Percentiles rank a stretch among this genome's conserved stretches.
Evolutionary conservation across 1,284 basidiomycete genomes (phyloP).

Genomic region (Malassezia vespertilionis): DNA sequence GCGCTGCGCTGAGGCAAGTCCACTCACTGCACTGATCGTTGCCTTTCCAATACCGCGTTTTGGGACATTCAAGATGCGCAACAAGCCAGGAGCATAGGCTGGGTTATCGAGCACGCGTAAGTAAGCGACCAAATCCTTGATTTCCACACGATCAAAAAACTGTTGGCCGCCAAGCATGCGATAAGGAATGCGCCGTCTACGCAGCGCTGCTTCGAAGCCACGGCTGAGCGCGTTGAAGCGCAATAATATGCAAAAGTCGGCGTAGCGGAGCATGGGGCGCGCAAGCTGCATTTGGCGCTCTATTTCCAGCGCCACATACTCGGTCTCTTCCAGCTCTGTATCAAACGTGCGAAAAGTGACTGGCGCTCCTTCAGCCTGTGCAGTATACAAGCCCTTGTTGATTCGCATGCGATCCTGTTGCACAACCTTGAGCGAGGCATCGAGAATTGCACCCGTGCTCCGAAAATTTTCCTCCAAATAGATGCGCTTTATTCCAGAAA

Average conservation of each 20-base stretch:
- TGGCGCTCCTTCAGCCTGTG: conserved; percentile 57
- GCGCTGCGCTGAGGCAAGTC: conserved; percentile 54
- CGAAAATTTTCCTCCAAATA: conserved; percentile 79
- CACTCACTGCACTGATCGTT: conserved; percentile 57
- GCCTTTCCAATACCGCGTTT: conserved; percentile 71
- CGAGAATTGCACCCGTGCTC: conserved; percentile 67
- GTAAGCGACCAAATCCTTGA: conserved; percentile 80
- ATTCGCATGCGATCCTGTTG: conserved; percentile 68
- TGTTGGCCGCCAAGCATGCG: conserved; percentile 69
- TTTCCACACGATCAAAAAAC: conserved; percentile 67
- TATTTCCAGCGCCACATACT: conserved; percentile 63
- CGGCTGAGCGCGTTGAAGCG: conserved; percentile 74
- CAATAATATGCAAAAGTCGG: conserved; percentile 52
- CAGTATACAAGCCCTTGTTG: conserved; percentile 63
- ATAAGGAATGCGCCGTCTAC: conserved; percentile 66
- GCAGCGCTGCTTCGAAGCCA: conserved; percentile 64
- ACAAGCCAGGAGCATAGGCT: conserved; percentile 59
- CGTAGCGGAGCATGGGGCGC: conserved; percentile 56
- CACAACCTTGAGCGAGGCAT: conserved; percentile 66
- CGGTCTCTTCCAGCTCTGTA: conserved; percentile 27
- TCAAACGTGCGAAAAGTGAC: conserved; percentile 40
- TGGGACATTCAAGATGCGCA: conserved; percentile 67
- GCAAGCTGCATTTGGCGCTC: conserved; percentile 53
- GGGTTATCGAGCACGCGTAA: conserved; percentile 64
- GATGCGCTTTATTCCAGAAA: conserved; percentile 53